These are phyloP conservation scores for Helotiales sp. DNA, from an alignment of 2,329 filamentous ascomycete genomes.

Conservation along the genomic window DNA sequence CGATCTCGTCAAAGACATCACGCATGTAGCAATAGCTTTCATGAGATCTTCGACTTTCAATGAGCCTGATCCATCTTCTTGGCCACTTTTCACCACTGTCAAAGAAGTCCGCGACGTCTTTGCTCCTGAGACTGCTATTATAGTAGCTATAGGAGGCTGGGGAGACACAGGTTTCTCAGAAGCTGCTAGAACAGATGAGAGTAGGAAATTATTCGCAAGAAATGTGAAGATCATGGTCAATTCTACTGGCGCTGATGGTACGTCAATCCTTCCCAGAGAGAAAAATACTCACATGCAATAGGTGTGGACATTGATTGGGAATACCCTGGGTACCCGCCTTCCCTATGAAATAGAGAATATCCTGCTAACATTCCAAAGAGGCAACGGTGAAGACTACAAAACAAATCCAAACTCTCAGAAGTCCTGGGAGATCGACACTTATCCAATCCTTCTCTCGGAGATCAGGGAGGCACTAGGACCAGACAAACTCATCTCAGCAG, in stretches of 20 bases:
- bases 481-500: constrained; percentile 63
- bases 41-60: constrained; percentile 56
- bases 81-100: constrained; percentile 56
- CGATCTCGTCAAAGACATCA: constrained; percentile 43
- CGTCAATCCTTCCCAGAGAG: constrained; percentile 13
- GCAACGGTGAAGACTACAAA: constrained; percentile 72
- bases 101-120: constrained; percentile 49
- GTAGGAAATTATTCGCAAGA: constrained; percentile 58
- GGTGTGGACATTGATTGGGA: constrained; percentile 50
- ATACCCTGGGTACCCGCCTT: constrained; percentile 47
- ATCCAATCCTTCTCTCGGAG: constrained; percentile 58
- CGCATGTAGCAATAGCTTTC: constrained; percentile 59
- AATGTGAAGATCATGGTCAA: constrained; percentile 66
- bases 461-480: constrained; percentile 57
- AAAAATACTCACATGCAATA: constrained; percentile 18
- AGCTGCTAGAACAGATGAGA: constrained; percentile 52
- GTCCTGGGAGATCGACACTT: constrained; percentile 61
- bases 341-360: no score
- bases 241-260: constrained; percentile 63
- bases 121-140: constrained; percentile 55
- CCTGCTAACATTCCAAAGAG: constrained; percentile 36
- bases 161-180: constrained; percentile 62
- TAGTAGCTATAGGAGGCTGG: constrained; percentile 76
- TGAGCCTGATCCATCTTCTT: constrained; percentile 36
- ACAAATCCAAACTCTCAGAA: constrained; percentile 59